Evolutionary conservation across 2,329 filamentous ascomycete genomes (phyloP), one percentile per base, ranked within the genome.

Genomic region (Diaporthe sp.): DNA sequence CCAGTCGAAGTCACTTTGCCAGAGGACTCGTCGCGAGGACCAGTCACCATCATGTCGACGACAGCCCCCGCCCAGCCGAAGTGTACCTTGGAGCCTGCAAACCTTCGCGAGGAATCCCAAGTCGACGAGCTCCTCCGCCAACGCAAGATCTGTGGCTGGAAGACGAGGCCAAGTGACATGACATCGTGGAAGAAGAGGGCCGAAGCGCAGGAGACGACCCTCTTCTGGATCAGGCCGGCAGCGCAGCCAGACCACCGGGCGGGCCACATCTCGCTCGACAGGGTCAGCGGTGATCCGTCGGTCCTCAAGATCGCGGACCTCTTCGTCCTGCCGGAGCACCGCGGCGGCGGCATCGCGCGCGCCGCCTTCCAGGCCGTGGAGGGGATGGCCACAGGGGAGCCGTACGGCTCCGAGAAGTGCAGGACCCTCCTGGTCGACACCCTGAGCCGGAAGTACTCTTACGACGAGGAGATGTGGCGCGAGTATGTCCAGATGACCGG

Each of bases 251-350:
- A 75, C 39, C 71, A 75, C 10, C 42, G 72, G 13, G 51, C n/a
- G 8, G 75, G 75, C 8, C 75, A 76, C 67, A 68, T 76, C 31
- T 76, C 75, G 4, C 75, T 76, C 39, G 75, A 74, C 67, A 77
- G 70, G 20, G 37, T 70, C n/a, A 25, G 31, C 22, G 76, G 75
- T 25, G 73, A 72, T 13, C 39, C 60, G 31, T 74, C 75, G 4
- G 39, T 42, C 5, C 13, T 75, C 0, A 73, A 63, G 22, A 72
- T 78, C 51, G 49, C 74, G 13, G 72, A 76, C n/a, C 70, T 79
- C 47, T 79, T 79, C 42, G 75, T 79, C 53, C 71, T 77, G 8
- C 76, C 76, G 1, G 75, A 77, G 34, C 67, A 78, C 34, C 75
- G 75, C 3, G 49, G 73, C 3, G 51, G 71, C 3, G 77, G 77